Evolutionary conservation across 352 stramenopile genomes (phyloP).

Genomic region (Phytophthora sojae): DNA sequence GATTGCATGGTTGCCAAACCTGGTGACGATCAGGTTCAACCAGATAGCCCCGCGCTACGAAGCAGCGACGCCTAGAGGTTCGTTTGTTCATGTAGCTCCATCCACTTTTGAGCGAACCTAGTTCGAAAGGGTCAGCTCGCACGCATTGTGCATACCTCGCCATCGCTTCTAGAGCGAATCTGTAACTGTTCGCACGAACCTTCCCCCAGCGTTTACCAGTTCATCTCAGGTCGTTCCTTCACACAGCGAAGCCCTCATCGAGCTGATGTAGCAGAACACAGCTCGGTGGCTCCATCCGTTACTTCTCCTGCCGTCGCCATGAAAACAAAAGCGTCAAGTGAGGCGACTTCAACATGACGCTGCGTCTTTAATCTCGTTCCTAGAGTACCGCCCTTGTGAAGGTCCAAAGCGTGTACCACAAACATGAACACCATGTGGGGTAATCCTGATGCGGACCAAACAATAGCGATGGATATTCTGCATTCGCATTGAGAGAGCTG

Average conservation of each 20-base stretch:
- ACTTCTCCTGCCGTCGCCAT: neutral
- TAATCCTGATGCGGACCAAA: neutral
- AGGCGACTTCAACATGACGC: constrained; percentile 28
- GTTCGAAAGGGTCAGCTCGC: constrained; percentile 8
- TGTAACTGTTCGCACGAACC: constrained; percentile 10
- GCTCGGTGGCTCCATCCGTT: constrained; percentile 16
- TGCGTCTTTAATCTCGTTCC: constrained; percentile 5
- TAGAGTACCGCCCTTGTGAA: neutral
- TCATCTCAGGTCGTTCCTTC: constrained; percentile 17
- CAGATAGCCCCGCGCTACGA: neutral
- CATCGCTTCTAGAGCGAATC: neutral
- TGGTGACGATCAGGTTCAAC: constrained; percentile 14
- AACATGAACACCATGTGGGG: constrained; percentile 6
- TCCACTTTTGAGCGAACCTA: neutral
- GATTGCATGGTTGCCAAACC: constrained; percentile 6
- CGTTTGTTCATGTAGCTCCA: neutral
- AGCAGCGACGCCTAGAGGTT: neutral
- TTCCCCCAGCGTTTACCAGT: neutral
- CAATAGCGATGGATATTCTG: constrained; percentile 16
- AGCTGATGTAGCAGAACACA: constrained; percentile 22
- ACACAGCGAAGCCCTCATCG: constrained; percentile 3
- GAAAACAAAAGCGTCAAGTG: constrained; percentile 2
- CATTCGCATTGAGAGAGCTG: neutral
- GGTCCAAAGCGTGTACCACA: neutral
- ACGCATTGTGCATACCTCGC: constrained; percentile 34